Base-by-base conservation (phyloP, 306 rosid genomes). In the Trifolium fragiferum region DNA sequence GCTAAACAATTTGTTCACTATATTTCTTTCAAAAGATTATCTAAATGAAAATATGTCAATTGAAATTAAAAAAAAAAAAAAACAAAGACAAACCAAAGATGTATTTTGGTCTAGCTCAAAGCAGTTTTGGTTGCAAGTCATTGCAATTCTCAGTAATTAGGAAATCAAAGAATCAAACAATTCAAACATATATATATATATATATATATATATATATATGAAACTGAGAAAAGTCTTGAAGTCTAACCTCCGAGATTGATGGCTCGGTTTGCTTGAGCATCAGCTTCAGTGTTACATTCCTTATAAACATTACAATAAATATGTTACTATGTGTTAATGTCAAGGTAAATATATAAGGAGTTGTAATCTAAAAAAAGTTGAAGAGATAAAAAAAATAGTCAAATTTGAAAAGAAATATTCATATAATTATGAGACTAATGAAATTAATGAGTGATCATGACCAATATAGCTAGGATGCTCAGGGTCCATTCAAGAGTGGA, bases 251-350 rank as follows among this genome's bases (percentile, higher is more conserved):
- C 53, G 66, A 90, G 93, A 83, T 81, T 23, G 80, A 83, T 14
- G 54, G 89, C 97, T 55, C 68, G 60, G 81, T 88, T 90, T 43
- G 98, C 97, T 83, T 83, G 88, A 47, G 63, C 87, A 74, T 91
- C 96, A 47, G 98, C 98, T 38, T 84, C 88, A 1, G 85, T 65
- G 84, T 94, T 94, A 67, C 9, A 83, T 75, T 84, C 93, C 97
- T 91, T 76, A n/a, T n/a, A 49, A 80, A 74, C 66, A 78, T 66
- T 19, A 40, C 78, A 32, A 7, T 40, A 66, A 68, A 59, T 38
- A 33, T 20, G 53, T 64, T 27, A 43, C 49, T 12, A 57, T 44
- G 8, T 53, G 23, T 53, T 8, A 53, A 53, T 5, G 0, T 8
- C 9, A 8, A 16, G 16, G 19, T 37, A 47, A 43, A 35, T 9